Evolutionary conservation across 306 rosid genomes (phyloP).

Genomic region (Vachellia collinsii): DNA sequence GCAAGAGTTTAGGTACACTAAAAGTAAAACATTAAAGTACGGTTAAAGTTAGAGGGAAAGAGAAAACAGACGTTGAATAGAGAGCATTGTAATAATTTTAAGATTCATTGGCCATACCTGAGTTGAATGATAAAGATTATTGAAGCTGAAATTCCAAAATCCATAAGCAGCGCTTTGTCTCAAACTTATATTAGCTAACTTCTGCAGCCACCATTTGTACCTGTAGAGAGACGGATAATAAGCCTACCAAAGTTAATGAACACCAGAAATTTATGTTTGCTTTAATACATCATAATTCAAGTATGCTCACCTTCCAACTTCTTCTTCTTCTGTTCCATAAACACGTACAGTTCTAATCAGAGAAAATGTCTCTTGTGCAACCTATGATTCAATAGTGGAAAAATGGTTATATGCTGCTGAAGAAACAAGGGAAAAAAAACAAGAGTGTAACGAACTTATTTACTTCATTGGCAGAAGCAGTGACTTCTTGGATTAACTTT

Average conservation of each 20-base stretch:
- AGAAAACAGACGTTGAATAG: neutral
- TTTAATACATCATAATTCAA: slow-evolving; percentile 12
- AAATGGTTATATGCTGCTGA: slow-evolving; percentile 12
- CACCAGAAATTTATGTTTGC: slow-evolving; percentile 13
- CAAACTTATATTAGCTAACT: slow-evolving; percentile 85
- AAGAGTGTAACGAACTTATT: slow-evolving; percentile 23
- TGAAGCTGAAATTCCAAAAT: slow-evolving; percentile 84
- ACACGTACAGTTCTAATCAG: slow-evolving; percentile 93
- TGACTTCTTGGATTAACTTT: slow-evolving; percentile 78
- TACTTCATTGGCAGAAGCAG: slow-evolving; percentile 96
- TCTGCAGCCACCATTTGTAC: slow-evolving; percentile 83
- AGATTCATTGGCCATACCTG: slow-evolving; percentile 59
- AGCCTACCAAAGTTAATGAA: slow-evolving; percentile 30
- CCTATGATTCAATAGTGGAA: slow-evolving; percentile 51
- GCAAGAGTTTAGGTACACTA: too few relatives aligned
- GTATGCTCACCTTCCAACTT: slow-evolving; percentile 68
- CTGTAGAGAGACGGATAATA: slow-evolving; percentile 45
- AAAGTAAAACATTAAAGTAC: neutral
- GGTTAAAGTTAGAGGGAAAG: neutral
- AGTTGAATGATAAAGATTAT: slow-evolving; percentile 88
- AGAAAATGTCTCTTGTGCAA: slow-evolving; percentile 96
- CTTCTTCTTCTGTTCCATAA: slow-evolving; percentile 90
- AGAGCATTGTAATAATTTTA: slow-evolving; percentile 10
- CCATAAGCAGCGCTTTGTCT: slow-evolving; percentile 92
- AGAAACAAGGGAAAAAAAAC: neutral